Base-by-base conservation (phyloP, 2,329 filamentous ascomycete species). In the Beauveria caledonica region DNA sequence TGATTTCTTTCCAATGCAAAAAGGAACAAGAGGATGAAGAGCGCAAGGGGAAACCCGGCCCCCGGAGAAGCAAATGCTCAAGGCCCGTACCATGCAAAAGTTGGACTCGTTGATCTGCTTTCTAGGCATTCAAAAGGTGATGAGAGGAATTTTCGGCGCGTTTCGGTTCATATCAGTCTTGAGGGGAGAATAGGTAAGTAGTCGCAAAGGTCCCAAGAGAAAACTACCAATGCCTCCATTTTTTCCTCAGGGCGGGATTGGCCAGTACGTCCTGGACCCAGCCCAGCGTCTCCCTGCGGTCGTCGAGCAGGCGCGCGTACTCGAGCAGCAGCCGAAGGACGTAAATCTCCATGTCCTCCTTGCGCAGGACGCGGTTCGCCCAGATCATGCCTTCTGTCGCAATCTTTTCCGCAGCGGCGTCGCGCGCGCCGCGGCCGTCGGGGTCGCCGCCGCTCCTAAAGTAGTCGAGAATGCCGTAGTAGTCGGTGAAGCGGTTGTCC, bases 281-380 rank as follows among this genome's bases (percentile, higher is more conserved):
- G 1, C 82, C 82, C 78, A 85, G 75, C 33, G 65, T 71, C 63
- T 81, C 79, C 57, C 82, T 70, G 56, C 75, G 68, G 44, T 82
- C 80, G 59, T 83, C 81, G 44, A 74, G 72, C 13, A 86, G 67
- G 19, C 84, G 74, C 6, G 78, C 85, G 63, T 87, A 87, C 72
- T 88, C 86, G 36, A 87, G 73, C 58, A 88, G 71, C 64, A 92
- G 67, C 48, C 88, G 75, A 58, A 86, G 75, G 9, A 85, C 79
- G 69, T 92, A 92, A 9, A 91, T 78, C 67, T 85, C 80, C 86
- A 90, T 90, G 68, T 91, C 88, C 66, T 90, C 87, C 65, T 79
- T 82, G 61, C 89, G 76, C 27, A 91, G 74, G 8, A 88, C 88
- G 68, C 75, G 81, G 63, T 85, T 82, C 0, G 87, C 86, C 88